Conservation (phyloP, 108 stramenopile genomes). For the Cyclotella kingstonii region DNA sequence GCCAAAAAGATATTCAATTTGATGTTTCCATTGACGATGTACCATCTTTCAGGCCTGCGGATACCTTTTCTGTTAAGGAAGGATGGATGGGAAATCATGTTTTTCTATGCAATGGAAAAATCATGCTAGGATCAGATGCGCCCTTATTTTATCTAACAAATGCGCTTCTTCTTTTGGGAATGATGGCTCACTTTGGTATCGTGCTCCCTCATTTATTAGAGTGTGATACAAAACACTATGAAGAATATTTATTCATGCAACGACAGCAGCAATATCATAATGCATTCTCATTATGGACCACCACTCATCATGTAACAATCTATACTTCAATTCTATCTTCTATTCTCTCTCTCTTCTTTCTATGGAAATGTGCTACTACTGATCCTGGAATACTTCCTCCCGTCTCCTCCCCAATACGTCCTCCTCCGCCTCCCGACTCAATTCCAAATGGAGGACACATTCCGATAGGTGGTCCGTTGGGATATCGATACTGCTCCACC, state of each 20-base stretch:
- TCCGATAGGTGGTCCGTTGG: conserved; percentile 70
- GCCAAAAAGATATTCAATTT: neutral
- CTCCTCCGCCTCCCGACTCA: conserved; percentile 50
- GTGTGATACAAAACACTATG: conserved; percentile 21
- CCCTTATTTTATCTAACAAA: conserved; percentile 80
- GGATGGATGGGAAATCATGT: conserved; percentile 89
- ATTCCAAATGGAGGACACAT: conserved; percentile 40
- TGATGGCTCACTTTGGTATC: conserved; percentile 45
- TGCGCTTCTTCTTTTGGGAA: conserved; percentile 49
- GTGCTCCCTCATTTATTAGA: conserved; percentile 48
- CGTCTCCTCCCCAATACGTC: conserved; percentile 62
- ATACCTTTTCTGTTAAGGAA: conserved; percentile 61
- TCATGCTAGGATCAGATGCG: conserved; percentile 83
- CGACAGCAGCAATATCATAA: neutral
- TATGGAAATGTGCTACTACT: conserved; percentile 74
- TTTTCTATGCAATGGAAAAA: conserved; percentile 79
- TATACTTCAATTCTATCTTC: conserved; percentile 42
- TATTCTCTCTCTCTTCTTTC: conserved; percentile 38
- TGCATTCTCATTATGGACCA: conserved; percentile 24
- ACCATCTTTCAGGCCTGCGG: conserved; percentile 56
- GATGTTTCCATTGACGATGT: too few relatives aligned
- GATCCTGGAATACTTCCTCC: conserved; percentile 87
- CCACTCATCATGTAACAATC: conserved; percentile 22
- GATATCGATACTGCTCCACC: conserved; percentile 84
- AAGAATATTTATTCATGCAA: neutral